Evolutionary conservation across 352 stramenopile species (phyloP).

Genomic region (Pythium coloratum): DNA sequence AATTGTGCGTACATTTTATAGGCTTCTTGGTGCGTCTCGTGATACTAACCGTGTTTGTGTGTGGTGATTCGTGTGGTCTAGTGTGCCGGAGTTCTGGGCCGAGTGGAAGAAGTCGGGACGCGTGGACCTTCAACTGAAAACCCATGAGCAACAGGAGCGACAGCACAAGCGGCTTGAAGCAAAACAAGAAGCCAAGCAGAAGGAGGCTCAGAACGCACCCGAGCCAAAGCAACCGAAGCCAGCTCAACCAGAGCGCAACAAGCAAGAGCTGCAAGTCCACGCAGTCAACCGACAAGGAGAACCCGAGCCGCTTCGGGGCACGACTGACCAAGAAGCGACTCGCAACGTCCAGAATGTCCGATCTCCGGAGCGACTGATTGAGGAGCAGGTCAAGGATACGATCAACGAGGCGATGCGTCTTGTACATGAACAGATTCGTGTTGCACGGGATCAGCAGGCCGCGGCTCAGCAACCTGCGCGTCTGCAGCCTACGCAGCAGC

Average conservation of each 20-base stretch:
- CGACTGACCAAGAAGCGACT: not conserved
- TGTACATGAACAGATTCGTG: not conserved
- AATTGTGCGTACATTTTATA: constrained; percentile 14
- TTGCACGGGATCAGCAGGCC: not conserved
- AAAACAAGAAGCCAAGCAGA: not conserved
- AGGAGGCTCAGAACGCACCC: not conserved
- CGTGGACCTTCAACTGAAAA: not conserved
- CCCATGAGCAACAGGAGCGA: not conserved
- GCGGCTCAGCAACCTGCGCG: not conserved
- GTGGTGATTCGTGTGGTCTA: not conserved
- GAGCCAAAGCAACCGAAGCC: not conserved
- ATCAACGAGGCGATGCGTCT: not conserved
- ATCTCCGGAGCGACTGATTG: not conserved
- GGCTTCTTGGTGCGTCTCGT: not conserved
- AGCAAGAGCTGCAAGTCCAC: not conserved
- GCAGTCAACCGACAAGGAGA: not conserved
- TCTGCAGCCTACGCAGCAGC: not conserved
- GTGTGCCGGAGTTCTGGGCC: not conserved
- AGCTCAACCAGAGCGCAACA: not conserved
- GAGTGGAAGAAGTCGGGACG: not conserved
- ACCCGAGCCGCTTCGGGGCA: not conserved
- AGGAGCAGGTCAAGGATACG: not conserved
- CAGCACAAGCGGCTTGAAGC: not conserved
- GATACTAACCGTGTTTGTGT: not conserved
- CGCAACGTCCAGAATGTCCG: not conserved